Evolutionary conservation across 169 alveolate species (phyloP).

Genomic region (Cryptosporidium sp.): DNA sequence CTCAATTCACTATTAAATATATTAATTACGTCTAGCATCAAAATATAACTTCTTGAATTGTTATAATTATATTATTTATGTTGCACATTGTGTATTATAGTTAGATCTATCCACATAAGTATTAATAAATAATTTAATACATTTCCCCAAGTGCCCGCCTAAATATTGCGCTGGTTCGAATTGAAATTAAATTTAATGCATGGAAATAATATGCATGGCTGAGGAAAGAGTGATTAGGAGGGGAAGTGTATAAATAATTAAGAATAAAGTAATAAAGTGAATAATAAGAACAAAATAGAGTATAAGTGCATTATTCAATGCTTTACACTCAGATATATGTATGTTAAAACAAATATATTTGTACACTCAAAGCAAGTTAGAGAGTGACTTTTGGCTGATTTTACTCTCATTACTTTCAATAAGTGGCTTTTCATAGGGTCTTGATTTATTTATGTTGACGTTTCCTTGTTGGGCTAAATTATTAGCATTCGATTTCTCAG

Average conservation of each 20-base stretch:
- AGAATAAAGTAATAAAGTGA: neutral
- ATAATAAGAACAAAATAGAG: neutral
- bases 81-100: neutral
- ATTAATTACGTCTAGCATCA: neutral
- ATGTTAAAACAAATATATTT: neutral
- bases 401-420: constrained; percentile 60
- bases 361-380: neutral
- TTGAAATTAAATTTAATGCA: neutral
- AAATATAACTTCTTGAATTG: neutral
- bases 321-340: too few species aligned
- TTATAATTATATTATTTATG: neutral
- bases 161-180: neutral
- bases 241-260: neutral
- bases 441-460: neutral
- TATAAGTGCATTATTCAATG: too few species aligned
- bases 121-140: neutral
- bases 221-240: neutral
- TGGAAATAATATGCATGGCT: neutral
- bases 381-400: constrained; percentile 45
- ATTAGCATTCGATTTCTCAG: neutral
- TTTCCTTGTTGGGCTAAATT: neutral
- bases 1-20: neutral
- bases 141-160: neutral
- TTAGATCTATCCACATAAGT: constrained; percentile 10
- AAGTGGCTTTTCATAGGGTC: neutral